Evolutionary conservation across 352 stramenopile genomes (phyloP).

Genomic region (Globisporangium rhizosaccharum): DNA sequence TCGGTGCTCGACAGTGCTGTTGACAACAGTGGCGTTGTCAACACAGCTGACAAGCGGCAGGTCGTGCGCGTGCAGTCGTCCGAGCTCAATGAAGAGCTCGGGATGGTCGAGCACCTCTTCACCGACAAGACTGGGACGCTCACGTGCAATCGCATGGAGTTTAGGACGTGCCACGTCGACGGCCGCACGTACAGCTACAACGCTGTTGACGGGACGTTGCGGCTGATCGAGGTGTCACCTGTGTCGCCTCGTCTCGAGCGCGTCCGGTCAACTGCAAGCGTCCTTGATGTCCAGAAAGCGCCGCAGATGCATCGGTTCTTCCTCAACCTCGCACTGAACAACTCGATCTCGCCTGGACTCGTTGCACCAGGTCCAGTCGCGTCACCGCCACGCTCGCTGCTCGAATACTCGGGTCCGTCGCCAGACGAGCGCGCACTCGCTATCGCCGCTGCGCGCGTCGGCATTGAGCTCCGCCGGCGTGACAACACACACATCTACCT

Average conservation of each 20-base stretch:
- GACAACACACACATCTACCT: slow-evolving; percentile 29
- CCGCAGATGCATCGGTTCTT: slow-evolving; percentile 33
- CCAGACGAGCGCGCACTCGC: slow-evolving; percentile 75
- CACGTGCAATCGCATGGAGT: slow-evolving; percentile 92
- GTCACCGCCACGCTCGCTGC: slow-evolving; percentile 4
- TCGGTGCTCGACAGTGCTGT: background rate
- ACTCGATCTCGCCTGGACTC: slow-evolving; percentile 36
- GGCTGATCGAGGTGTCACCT: slow-evolving; percentile 12
- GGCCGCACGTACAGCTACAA: slow-evolving; percentile 54
- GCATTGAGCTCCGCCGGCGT: slow-evolving; percentile 29
- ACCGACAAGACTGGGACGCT: slow-evolving; percentile 92
- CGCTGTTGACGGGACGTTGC: slow-evolving; percentile 19
- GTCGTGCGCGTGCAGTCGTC: slow-evolving; percentile 68
- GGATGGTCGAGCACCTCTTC: slow-evolving; percentile 96
- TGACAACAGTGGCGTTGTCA: background rate
- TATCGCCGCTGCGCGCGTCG: slow-evolving; percentile 36
- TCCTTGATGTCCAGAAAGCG: slow-evolving; percentile 12
- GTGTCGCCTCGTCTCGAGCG: slow-evolving; percentile 1
- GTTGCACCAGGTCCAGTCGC: background rate
- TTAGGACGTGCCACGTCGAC: slow-evolving; percentile 90
- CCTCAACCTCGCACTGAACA: slow-evolving; percentile 57
- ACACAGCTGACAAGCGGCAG: slow-evolving; percentile 31
- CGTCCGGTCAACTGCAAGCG: background rate
- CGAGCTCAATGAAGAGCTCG: slow-evolving; percentile 90
- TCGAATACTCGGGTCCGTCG: slow-evolving; percentile 73